Evolutionary conservation across 2,329 filamentous ascomycete species (phyloP), one percentile per base, ranked within the genome.

Genomic region (Colletotrichum aenigma): DNA sequence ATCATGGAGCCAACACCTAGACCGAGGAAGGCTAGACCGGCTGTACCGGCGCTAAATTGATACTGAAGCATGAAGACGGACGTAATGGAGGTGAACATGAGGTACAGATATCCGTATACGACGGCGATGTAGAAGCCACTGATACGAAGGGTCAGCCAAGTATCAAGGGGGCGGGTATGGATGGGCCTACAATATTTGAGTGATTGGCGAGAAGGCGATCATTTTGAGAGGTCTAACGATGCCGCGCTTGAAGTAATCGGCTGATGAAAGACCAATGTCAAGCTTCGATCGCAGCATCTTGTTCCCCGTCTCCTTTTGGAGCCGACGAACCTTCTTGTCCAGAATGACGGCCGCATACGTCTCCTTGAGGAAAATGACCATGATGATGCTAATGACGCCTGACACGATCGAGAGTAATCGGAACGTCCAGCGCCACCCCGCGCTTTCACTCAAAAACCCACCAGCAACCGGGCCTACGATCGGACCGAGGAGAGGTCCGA

Each of bases 231-330:
- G 89, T 0, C 89, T 85, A 2, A 88, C 79, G 56, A 91, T 87
- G 28, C 87, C 84, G 12, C 85, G 84, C 56, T 81, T 82, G 78
- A 90, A 86, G 78, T 87, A 84, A 62, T 88, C 84, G 0, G 76
- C 66, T 0, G 85, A 78, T n/a, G 81, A 82, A 4, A 87, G 81
- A 6, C 85, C 86, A 1, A 86, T 75, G 67, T 86, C 85, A 78
- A 93, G 88, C 79, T 90, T 91, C 28, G 89, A 90, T 1, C 91
- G 91, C 4, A 93, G 81, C 16, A 83, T 52, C 0, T 77, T 74
- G 74, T 92, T 92, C 13, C 89, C 89, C 0, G 90, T 92, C 67
- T 89, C 85, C 71, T 86, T 87, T 4, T 85, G 86, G 1, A 92
- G 85, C 3, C 82, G 80, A 3, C 75, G 75, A 0, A 85, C 84